A percentile compares a stretch with the other conserved stretches of the same genome.
Evolutionary conservation across 2,329 filamentous ascomycete genomes (phyloP).

Genomic region (Neonectria coccinea): DNA sequence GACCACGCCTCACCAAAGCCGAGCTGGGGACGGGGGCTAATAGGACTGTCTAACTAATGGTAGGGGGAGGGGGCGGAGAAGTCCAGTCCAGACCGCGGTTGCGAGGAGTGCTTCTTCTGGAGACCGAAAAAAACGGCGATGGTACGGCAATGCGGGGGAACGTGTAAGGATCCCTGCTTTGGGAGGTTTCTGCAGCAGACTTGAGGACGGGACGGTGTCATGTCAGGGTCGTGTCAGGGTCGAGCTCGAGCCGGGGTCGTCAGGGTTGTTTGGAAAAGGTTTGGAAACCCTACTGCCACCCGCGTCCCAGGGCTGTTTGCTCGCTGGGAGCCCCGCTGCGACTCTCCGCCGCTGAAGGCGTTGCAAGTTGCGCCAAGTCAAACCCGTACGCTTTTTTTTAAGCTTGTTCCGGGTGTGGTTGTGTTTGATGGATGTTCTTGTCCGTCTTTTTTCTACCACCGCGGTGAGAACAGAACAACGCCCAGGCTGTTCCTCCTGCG

Average conservation of each 20-base stretch:
- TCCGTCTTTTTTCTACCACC: background rate
- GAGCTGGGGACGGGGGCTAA: background rate
- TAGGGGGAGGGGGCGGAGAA: too few species aligned
- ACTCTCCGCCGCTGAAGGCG: background rate
- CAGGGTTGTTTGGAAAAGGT: background rate
- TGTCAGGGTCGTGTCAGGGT: background rate
- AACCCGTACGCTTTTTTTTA: background rate
- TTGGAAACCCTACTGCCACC: background rate
- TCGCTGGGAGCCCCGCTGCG: background rate
- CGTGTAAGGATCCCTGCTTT: background rate
- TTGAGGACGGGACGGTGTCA: conserved; percentile 2
- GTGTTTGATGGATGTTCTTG: background rate
- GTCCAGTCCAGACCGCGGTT: background rate
- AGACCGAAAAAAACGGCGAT: too few species aligned
- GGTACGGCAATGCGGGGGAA: background rate
- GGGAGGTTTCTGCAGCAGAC: background rate
- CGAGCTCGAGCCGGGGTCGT: background rate
- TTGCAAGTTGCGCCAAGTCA: background rate
- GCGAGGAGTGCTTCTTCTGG: too few species aligned
- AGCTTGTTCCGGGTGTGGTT: background rate
- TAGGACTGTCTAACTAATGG: too few species aligned
- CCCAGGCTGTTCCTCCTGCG: background rate
- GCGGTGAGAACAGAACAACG: background rate
- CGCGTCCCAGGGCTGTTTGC: background rate
- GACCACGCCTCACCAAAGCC: background rate